Conservation (phyloP, 257 asterid genomes). For the Osmanthus fragrans region DNA sequence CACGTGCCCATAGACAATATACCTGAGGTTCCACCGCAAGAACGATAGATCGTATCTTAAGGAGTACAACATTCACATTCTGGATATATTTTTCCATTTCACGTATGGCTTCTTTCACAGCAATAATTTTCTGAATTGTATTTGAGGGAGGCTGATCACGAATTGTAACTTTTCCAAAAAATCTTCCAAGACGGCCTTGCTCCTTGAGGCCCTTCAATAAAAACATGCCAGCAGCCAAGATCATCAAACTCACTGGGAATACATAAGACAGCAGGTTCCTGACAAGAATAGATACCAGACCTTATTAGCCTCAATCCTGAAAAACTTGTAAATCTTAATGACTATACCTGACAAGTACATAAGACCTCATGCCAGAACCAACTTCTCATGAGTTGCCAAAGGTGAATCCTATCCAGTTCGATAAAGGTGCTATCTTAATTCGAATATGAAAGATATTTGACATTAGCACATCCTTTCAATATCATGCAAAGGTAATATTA, state of each 20-base stretch:
- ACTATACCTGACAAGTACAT: neutral
- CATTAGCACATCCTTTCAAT: neutral
- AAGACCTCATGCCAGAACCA: neutral
- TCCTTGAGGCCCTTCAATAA: conserved; percentile 87
- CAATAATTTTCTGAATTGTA: conserved; percentile 87
- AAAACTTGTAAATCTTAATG: neutral
- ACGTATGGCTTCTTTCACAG: conserved; percentile 87
- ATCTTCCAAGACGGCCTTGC: conserved; percentile 97
- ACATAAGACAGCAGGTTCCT: conserved; percentile 79
- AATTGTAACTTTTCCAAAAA: conserved; percentile 82
- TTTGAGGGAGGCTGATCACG: conserved; percentile 95
- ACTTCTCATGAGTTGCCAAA: neutral
- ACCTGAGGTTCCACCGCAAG: conserved; percentile 98
- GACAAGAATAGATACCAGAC: conserved; percentile 26
- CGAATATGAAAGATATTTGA: neutral
- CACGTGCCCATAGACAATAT: conserved; percentile 5
- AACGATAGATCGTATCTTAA: conserved; percentile 74
- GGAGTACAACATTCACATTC: conserved; percentile 75
- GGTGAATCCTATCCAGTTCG: neutral
- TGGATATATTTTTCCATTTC: conserved; percentile 86
- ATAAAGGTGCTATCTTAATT: neutral
- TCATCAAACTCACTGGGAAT: conserved; percentile 74
- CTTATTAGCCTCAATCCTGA: neutral
- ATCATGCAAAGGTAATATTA: neutral
- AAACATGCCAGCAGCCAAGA: conserved; percentile 71